Percentiles rank a stretch among this genome's conserved stretches.
Conservation (phyloP, 1,139 yeast genomes). For the Pichia sp. region DNA sequence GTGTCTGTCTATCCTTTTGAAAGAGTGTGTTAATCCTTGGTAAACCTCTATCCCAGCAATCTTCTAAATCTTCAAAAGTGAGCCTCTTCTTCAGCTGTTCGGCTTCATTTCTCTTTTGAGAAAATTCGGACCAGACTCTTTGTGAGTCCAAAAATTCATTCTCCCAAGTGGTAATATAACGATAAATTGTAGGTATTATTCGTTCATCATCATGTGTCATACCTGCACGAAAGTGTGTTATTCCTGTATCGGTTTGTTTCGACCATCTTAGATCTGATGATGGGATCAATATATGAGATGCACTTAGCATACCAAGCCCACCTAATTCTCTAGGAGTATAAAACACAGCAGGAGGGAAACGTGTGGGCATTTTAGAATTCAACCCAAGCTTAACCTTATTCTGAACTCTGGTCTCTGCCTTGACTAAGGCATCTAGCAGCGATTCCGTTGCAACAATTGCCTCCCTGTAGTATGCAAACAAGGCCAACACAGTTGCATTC, state of each 20-base stretch:
- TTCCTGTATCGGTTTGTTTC: constrained; percentile 88
- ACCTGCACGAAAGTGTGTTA: constrained; percentile 91
- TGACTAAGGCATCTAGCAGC: constrained; percentile 73
- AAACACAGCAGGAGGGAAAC: constrained; percentile 98
- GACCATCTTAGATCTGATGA: constrained; percentile 91
- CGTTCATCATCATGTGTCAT: constrained; percentile 74
- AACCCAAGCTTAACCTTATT: constrained; percentile 91
- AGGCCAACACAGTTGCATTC: constrained; percentile 86
- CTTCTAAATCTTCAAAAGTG: constrained; percentile 90
- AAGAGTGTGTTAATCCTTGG: constrained; percentile 93
- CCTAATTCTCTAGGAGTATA: constrained; percentile 97
- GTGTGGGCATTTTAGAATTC: constrained; percentile 96
- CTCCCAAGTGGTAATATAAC: constrained; percentile 95
- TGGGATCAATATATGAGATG: constrained; percentile 91
- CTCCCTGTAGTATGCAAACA: constrained; percentile 87
- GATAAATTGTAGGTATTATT: constrained; percentile 84
- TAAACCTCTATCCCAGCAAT: constrained; percentile 91
- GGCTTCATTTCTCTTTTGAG: constrained; percentile 84
- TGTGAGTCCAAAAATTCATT: constrained; percentile 91
- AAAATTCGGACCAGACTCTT: constrained; percentile 97
- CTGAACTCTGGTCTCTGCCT: constrained; percentile 89
- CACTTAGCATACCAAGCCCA: constrained; percentile 96
- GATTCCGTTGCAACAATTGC: constrained; percentile 82
- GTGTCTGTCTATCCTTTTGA: constrained; percentile 90
- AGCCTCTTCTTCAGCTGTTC: constrained; percentile 76